Evolutionary conservation across 768 basidiomycete species (phyloP), one percentile per base, ranked within the genome.

Genomic region (Pisolithus marmoratus): DNA sequence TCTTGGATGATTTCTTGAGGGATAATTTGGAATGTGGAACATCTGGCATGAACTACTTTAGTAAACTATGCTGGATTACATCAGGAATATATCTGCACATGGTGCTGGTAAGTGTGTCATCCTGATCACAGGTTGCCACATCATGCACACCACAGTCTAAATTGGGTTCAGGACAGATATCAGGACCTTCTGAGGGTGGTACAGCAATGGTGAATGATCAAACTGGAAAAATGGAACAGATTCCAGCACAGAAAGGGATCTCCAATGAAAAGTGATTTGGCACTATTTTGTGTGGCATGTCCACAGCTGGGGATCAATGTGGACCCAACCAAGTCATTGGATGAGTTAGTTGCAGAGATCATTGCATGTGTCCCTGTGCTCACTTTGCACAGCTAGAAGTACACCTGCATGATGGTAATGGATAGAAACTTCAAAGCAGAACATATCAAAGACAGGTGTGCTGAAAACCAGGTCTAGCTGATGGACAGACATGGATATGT

Each of bases 271-370:
- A 19, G 40, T 8, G 19, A 8, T 22, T 12, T 41, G 19, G 40
- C 22, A 15, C 24, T 65, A 1, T 58, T 63, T 12, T 66, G 68
- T 19, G 56, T 62, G 0, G 54, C 61, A 4, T 70, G 67, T 47
- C 66, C 63, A 5, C 64, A 66, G 15, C 62, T 58, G 0, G 61
- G 58, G 0, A 52, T 65, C 5, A 68, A 68, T 43, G 34, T 66
- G 2, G 29, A 29, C 11, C 6, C 27, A 27, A 27, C 56, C 58
- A 5, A 17, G 37, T 1, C 27, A 57, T 20, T 59, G 58, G 55
- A 24, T 55, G 17, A 38, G 51, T 5, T 48, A 51, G 34, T 40
- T 38, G 1, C 1, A 49, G 29, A 47, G 4, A 8, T 15, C n/a
- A 14, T 5, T 38, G 37, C 4, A 15, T 38, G 5, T 4, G 4